Base-by-base conservation (phyloP, 2,329 filamentous ascomycete genomes). In the Phaeosphaeriaceae sp. region DNA sequence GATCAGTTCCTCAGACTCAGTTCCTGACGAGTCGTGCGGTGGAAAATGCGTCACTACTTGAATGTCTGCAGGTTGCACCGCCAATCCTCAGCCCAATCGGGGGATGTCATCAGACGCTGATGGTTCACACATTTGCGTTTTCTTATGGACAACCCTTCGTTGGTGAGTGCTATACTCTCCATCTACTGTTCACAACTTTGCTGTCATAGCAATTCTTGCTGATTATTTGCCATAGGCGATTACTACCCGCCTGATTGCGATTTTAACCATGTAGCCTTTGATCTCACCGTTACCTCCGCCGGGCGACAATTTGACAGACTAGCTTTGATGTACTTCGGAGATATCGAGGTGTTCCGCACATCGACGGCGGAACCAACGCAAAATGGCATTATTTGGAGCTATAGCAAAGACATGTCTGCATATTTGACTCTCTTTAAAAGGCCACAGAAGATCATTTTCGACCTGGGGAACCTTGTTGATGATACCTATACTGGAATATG, bases 331-430 rank as follows among this genome's bases (percentile, higher is more conserved):
- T 94, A 87, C 62, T 78, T 94, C 30, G 85, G 84, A 33, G 88
- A 93, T 68, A 85, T 83, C 8, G 90, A 95, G 68, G 81, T 95
- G n/a, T 94, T 88, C 79, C 81, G 90, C 18, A 92, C 89, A 2
- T 92, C 89, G 4, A 95, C 90, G 1, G 88, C 90, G 3, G 88
- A 95, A 74, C 89, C 90, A 1, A 90, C 85, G 0, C 58, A 75
- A 4, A 80, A 80, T 17, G 90, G 89, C 6, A 92, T 94, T 54
- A 76, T 81, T 36, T 93, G 88, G 88, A 85, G 82, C 1, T 91
- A 90, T 66, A 76, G 86, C 46, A 94, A 93, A 71, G 89, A 95
- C 67, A 85, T 92, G 83, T 89, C 87, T 1, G 79, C 82, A 44
- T 92, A 86, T 66, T 74, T 87, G 13, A 78, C 83, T 3, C 75